Base-by-base conservation (phyloP, 768 basidiomycete species). In the Auriscalpium orientale region DNA sequence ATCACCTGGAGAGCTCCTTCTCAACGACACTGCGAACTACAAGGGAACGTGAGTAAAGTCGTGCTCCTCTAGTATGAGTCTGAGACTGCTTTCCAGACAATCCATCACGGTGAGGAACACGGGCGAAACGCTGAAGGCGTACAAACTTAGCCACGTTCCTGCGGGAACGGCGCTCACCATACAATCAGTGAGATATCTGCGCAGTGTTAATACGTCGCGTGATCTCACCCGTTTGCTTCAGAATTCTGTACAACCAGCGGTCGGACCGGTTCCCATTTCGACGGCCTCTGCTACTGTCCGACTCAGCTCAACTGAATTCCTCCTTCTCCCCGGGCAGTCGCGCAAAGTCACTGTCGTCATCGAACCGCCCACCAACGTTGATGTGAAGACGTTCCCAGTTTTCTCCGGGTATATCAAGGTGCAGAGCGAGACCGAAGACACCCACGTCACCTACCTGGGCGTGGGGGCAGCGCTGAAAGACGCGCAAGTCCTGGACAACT, bases 21-120 rank as follows among this genome's bases (percentile, higher is more conserved):
- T 85, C 40, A 87, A 88, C 59, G 85, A 86, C 64, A 86, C 84
- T 4, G 75, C 79, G 8, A 72, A 83, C 64, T 79, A 81, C 65
- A 67, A 71, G 51, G 65, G 68, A 35, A 51, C 64, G 78, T 79
- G 63, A 57, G 77, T 69, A 20, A 28, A 28, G 28, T 28, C 58
- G 5, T 59, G 56, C 48, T 46, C 58, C 20, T 43, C 51, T 16
- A 9, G 38, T 9, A 9, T 9, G 38, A 9, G 7, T 28, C 28
- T 28, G 2, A 43, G 28, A 5, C 28, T 3, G 4, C 18, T 43
- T 18, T 43, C 28, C 59, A 79, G 79, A 10, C 77, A 79, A 65
- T 73, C 67, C 6, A 77, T 80, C 68, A 77, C 71, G 16, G 72
- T 87, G 54, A 73, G 66, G 57, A 86, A 86, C 66, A 73, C 63